Evolutionary conservation across 495 filamentous ascomycete species (phyloP), one percentile per base, ranked within the genome.

Genomic region (Staphylotrichum longicolle): DNA sequence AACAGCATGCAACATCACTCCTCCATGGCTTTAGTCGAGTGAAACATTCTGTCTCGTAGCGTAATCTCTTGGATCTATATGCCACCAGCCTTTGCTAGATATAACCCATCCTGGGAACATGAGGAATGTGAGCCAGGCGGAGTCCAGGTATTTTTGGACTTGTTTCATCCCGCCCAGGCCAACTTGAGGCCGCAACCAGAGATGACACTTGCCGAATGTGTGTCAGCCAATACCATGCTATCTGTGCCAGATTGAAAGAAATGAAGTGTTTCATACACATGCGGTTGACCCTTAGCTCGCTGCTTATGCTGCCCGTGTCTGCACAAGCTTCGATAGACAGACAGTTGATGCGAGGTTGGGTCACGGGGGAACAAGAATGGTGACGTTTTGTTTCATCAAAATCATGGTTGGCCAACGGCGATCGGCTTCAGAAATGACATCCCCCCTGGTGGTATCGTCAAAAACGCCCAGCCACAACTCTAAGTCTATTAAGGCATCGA

Each of bases 61-160:
- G 7, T 7, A 27, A 27, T 27, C 20, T 27, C 20, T 27, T 27
- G 20, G 20, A 27, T 27, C 0, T 27, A 27, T 27, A 27, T 27
- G 20, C 20, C 20, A 27, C 20, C 20, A 27, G 20, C 20, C 20
- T 27, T 27, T 0, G 20, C 1, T 27, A 27, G 20, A 27, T 27
- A 27, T 27, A 27, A 27, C 20, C 0, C 20, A 27, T n/a, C 14
- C 4, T 4, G 10, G 42, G 6, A 45, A 45, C 12, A n/a, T 45
- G 20, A 27, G 20, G 20, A 27, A 27, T 54, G 54, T 35, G 35
- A 37, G 41, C 41, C 3, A 2, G 54, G 40, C 53, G 12, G 53
- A 45, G 30, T 27, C 6, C 10, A n/a, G 33, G 39, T 60, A 60
- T 60, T 60, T 60, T 53, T 47, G 58, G 58, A 51, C 1, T 53